Percentiles rank a stretch among this genome's conserved stretches.
phyloP scores from a whole-genome alignment of 495 filamentous ascomycete species.

The Neurospora sp. region DNA sequence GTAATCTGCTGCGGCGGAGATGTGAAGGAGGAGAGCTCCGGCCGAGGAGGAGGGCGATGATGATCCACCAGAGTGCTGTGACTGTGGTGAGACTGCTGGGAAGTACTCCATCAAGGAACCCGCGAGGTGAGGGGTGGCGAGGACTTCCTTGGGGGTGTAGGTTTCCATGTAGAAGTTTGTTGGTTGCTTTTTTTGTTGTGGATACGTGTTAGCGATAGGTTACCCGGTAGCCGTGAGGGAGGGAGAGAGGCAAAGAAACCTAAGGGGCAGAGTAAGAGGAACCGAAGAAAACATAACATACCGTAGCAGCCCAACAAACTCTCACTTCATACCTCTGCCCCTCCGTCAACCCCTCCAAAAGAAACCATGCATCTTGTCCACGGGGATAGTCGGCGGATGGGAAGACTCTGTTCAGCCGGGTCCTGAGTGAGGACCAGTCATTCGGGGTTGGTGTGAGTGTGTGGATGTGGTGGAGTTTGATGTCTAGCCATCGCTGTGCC shows the following conservation, averaged over 20 bases:
- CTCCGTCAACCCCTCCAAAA: conserved; percentile 63
- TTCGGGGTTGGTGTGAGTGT: conserved; percentile 45
- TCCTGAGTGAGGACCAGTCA: conserved; percentile 42
- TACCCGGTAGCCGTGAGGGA: too few species aligned
- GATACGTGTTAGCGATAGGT: conserved; percentile 1
- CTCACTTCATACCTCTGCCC: conserved; percentile 83
- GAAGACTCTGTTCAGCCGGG: conserved; percentile 54
- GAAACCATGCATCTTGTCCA: conserved; percentile 68
- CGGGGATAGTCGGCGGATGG: conserved; percentile 41
- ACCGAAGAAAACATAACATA: not conserved
- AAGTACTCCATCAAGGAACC: conserved; percentile 56
- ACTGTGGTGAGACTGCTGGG: not conserved
- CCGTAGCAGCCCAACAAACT: conserved; percentile 84
- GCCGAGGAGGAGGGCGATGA: conserved; percentile 50
- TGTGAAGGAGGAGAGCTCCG: conserved; percentile 55
- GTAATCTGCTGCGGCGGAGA: conserved; percentile 74
- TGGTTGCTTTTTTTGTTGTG: conserved; percentile 56
- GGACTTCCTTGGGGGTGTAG: conserved; percentile 47
- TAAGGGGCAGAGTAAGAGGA: not conserved
- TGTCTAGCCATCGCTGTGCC: not conserved
- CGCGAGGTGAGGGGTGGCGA: conserved; percentile 51
- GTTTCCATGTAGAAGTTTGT: conserved; percentile 65
- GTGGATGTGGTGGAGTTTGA: conserved; percentile 36
- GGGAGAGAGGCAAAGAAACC: not conserved
- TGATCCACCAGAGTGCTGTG: not conserved